Conservation (phyloP, 2,329 filamentous ascomycete genomes). For the Chrysoporthe deuterocubensis region DNA sequence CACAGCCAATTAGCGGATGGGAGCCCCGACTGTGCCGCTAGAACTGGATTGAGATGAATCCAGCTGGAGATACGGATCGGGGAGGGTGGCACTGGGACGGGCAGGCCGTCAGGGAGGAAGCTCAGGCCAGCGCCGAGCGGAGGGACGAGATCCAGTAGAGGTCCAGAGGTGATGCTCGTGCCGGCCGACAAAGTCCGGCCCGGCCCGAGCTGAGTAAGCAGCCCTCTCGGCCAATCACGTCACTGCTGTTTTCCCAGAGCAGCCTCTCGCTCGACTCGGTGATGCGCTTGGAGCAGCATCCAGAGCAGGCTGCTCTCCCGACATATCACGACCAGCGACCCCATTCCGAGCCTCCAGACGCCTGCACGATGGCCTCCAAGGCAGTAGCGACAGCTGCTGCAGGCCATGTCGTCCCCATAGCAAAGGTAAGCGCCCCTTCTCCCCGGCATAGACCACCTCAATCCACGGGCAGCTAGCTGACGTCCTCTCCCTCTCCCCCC, state of each 20-base stretch:
- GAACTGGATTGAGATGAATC: neutral
- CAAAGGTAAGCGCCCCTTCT: constrained; percentile 54
- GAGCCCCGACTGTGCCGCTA: neutral
- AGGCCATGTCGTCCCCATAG: constrained; percentile 58
- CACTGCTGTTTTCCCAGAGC: constrained; percentile 14
- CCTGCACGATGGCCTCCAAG: constrained; percentile 64
- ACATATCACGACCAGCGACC: constrained; percentile 25
- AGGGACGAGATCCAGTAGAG: neutral
- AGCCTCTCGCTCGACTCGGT: constrained; percentile 11
- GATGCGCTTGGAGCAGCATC: constrained; percentile 14
- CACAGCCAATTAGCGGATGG: neutral
- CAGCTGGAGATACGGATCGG: neutral
- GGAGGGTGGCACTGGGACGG: neutral
- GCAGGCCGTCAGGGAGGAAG: neutral
- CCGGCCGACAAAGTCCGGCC: neutral
- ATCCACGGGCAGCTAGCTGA: constrained; percentile 15
- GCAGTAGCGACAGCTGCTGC: constrained; percentile 59
- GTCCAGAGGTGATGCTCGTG: neutral
- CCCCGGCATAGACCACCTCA: constrained; percentile 21
- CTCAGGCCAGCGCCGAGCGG: neutral
- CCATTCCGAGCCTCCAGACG: constrained; percentile 24
- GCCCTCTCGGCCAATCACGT: constrained; percentile 19
- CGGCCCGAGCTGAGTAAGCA: constrained; percentile 11
- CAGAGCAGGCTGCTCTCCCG: constrained; percentile 24
- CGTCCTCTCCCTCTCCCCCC: constrained; percentile 26